Evolutionary conservation across 2,329 filamentous ascomycete species (phyloP).

Genomic region (Sporothrix dimorphospora): DNA sequence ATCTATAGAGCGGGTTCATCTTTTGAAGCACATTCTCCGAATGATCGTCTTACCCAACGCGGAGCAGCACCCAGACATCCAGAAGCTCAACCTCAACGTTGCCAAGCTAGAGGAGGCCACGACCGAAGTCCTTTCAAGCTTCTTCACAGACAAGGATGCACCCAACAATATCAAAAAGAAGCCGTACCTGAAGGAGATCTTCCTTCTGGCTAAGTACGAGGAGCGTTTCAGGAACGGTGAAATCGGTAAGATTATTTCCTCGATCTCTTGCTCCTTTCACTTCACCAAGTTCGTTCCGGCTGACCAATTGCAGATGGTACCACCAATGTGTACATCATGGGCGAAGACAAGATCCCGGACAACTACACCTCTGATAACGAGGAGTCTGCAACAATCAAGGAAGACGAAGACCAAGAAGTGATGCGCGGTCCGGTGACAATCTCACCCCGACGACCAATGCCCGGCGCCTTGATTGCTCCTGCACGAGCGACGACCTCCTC

Average conservation of each 20-base stretch:
- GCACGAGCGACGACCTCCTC: constrained; percentile 15
- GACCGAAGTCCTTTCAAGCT: constrained; percentile 59
- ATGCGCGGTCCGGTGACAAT: constrained; percentile 41
- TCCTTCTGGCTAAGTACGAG: constrained; percentile 61
- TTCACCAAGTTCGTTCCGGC: neutral
- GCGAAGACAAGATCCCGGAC: constrained; percentile 55
- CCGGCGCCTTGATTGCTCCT: constrained; percentile 43
- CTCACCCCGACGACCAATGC: constrained; percentile 38
- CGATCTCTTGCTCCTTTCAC: neutral
- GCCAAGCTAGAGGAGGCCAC: constrained; percentile 62
- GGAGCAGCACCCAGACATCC: constrained; percentile 55
- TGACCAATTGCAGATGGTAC: constrained; percentile 47
- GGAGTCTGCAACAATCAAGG: constrained; percentile 42
- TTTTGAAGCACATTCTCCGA: constrained; percentile 63
- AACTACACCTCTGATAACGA: constrained; percentile 55
- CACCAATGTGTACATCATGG: constrained; percentile 54
- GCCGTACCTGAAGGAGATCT: constrained; percentile 61
- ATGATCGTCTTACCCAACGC: constrained; percentile 57
- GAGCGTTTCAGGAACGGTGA: constrained; percentile 60
- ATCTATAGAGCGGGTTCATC: constrained; percentile 57
- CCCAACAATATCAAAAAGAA: constrained; percentile 59
- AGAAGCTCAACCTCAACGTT: constrained; percentile 57
- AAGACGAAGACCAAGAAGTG: constrained; percentile 47
- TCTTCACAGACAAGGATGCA: constrained; percentile 60
- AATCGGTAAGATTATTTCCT: constrained; percentile 52